Evolutionary conservation across 176 grass and related monocot genomes (phyloP).

Genomic region (Carex parvula): DNA sequence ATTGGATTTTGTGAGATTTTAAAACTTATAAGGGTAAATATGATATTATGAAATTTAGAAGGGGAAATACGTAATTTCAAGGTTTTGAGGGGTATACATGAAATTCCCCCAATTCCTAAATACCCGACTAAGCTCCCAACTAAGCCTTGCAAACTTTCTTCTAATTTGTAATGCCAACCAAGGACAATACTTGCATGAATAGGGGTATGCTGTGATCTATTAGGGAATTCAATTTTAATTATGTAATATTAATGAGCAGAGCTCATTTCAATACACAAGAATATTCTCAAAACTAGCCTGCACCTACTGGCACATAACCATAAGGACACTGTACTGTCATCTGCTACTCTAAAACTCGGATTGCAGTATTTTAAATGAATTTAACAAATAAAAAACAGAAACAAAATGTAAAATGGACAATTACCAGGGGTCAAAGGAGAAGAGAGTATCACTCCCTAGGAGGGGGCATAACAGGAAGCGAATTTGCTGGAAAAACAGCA

Average conservation of each 20-base stretch:
- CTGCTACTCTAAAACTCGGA: not conserved
- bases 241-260: not conserved
- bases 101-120: too few species aligned
- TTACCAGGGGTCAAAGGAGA: not conserved
- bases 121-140: not conserved
- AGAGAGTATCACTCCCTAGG: not conserved
- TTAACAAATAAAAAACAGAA: not conserved
- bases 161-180: not conserved
- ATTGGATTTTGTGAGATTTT: too few species aligned
- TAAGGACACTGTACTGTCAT: not conserved
- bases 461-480: not conserved
- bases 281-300: not conserved
- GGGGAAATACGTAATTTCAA: too few species aligned
- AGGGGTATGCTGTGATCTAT: not conserved
- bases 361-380: slow-evolving; percentile 11
- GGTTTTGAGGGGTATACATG: too few species aligned
- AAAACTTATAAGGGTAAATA: too few species aligned
- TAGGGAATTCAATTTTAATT: not conserved
- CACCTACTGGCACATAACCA: not conserved
- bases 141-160: not conserved
- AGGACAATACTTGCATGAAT: not conserved
- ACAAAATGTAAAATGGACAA: not conserved
- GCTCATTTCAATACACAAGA: not conserved
- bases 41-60: too few species aligned
- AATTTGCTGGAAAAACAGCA: slow-evolving; percentile 28